Evolutionary conservation across 129 eudicot genomes (phyloP), one percentile per base, ranked within the genome.

Genomic region (Kitagawia praeruptora): DNA sequence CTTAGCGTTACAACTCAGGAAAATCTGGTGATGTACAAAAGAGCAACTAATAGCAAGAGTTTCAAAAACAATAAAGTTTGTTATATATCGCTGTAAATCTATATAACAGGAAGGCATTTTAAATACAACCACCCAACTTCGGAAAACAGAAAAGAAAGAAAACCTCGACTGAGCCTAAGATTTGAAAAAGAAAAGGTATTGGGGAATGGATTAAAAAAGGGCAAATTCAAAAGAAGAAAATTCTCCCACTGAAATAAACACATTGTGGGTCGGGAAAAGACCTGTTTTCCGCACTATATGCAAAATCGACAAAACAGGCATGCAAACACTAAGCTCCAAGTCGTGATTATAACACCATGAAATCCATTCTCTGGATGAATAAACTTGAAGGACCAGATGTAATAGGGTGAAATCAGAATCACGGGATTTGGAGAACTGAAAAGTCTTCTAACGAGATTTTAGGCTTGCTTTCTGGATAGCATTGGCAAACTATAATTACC

Each of bases 241-340:
- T 40, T 46, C 41, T 46, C 58, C 58, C 77, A 46, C 40, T 16
- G 37, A 46, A 46, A 75, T 75, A 46, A 74, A 74, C 77, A 75
- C 77, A 75, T 75, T 74, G 77, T 74, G 77, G 54, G 77, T 4
- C 15, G 11, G 75, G 61, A 63, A 78, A 54, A 23, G n/a, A 78
- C 72, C 81, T 78, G 75, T 78, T 78, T 37, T 44, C 74, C 61
- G 44, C 74, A 70, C 47, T 63, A 75, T 75, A 75, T 75, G 77
- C 77, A 75, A 46, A 45, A 75, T 28, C 51, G 77, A 46, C 41
- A 73, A 28, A 73, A 42, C 56, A 75, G 61, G 56, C 40, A 25
- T 46, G 58, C 54, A 74, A 46, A 75, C 41, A 44, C 34, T 44
- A 73, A 73, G 77, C 77, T n/a, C 54, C 77, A 42, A 73, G 53